Evolutionary conservation across 2,329 filamentous ascomycete species (phyloP).

Genomic region (Cladosporium sp.): DNA sequence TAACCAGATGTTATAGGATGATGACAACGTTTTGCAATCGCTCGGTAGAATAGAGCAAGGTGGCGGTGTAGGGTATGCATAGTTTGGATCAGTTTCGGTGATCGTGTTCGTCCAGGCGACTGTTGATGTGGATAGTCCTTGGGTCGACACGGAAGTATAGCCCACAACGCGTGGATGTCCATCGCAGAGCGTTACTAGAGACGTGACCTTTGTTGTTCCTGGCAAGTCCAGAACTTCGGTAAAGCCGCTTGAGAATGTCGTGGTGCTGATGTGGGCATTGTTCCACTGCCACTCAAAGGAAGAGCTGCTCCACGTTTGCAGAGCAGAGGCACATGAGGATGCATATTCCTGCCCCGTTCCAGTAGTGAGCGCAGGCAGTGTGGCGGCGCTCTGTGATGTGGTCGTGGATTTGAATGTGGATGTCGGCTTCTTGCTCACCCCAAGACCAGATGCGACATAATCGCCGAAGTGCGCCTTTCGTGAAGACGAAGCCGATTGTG

Average conservation of each 20-base stretch:
- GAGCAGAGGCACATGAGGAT: slow-evolving; percentile 7
- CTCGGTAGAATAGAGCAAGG: slow-evolving; percentile 17
- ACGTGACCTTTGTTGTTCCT: slow-evolving; percentile 15
- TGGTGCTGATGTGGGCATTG: not conserved
- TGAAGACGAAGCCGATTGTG: slow-evolving; percentile 1
- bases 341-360: slow-evolving; percentile 17
- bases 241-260: slow-evolving; percentile 14
- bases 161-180: slow-evolving; percentile 26
- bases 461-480: slow-evolving; percentile 1
- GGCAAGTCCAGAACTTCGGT: slow-evolving; percentile 7
- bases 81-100: slow-evolving; percentile 8
- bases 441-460: slow-evolving; percentile 17
- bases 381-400: not conserved
- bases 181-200: slow-evolving; percentile 26
- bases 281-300: slow-evolving; percentile 5
- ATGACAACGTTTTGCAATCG: slow-evolving; percentile 17
- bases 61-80: slow-evolving; percentile 21
- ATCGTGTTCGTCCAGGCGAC: slow-evolving; percentile 16
- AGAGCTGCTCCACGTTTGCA: slow-evolving; percentile 12
- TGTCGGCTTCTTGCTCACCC: not conserved
- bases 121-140: slow-evolving; percentile 6
- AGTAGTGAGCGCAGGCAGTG: not conserved
- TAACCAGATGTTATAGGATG: slow-evolving; percentile 17
- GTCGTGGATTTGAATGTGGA: not conserved
- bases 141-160: not conserved